Evolutionary conservation across 2,329 filamentous ascomycete species (phyloP).

Genomic region (Xylaria hypoxylon): DNA sequence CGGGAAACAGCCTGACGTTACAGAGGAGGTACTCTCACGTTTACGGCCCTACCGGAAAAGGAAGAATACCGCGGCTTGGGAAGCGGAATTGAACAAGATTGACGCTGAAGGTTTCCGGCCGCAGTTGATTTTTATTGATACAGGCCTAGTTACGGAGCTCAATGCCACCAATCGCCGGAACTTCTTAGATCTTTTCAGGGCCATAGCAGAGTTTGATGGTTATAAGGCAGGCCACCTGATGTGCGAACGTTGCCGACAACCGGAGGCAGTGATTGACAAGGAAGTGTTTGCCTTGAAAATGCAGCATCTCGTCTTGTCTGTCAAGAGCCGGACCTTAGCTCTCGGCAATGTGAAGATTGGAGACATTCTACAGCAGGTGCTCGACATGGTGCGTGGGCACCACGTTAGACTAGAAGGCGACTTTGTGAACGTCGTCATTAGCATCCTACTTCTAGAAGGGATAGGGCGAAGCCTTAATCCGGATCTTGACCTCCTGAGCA

Average conservation of each 20-base stretch:
- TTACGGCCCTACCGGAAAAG: slow-evolving; percentile 76
- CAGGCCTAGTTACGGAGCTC: slow-evolving; percentile 92
- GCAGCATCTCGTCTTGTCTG: slow-evolving; percentile 92
- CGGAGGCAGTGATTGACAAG: slow-evolving; percentile 86
- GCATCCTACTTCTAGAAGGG: slow-evolving; percentile 91
- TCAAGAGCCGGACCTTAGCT: slow-evolving; percentile 91
- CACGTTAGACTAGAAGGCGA: slow-evolving; percentile 96
- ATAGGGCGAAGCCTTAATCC: slow-evolving; percentile 91
- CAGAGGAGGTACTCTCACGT: slow-evolving; percentile 84
- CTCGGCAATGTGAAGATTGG: slow-evolving; percentile 96
- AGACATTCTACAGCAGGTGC: slow-evolving; percentile 89
- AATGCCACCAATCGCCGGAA: slow-evolving; percentile 88
- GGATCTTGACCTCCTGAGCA: slow-evolving; percentile 84
- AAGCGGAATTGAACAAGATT: slow-evolving; percentile 77
- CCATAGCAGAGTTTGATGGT: slow-evolving; percentile 95
- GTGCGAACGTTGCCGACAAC: slow-evolving; percentile 94
- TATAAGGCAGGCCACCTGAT: slow-evolving; percentile 95
- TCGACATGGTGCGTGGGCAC: slow-evolving; percentile 90
- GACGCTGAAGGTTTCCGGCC: slow-evolving; percentile 90
- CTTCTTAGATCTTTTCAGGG: slow-evolving; percentile 95
- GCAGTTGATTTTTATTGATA: slow-evolving; percentile 97
- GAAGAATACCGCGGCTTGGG: slow-evolving; percentile 77
- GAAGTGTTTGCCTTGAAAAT: slow-evolving; percentile 96
- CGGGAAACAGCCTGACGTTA: slow-evolving; percentile 72
- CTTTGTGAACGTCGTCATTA: slow-evolving; percentile 98